Percentiles rank a stretch among this genome's conserved stretches.
Conservation (phyloP, 1,284 basidiomycete species). For the Ustilago xerochloae region DNA sequence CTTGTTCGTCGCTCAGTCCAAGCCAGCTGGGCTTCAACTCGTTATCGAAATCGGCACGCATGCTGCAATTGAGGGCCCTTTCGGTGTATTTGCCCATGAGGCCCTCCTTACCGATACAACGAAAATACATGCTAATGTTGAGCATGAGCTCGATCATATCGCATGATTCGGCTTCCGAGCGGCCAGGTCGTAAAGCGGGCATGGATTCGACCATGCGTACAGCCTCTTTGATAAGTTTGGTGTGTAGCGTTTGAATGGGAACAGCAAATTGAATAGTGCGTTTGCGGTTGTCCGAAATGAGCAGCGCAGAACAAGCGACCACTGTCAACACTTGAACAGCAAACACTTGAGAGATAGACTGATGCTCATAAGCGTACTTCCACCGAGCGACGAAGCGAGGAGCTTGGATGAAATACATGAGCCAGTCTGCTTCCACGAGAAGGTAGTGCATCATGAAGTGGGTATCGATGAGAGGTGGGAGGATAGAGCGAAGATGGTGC, state of each 20-base stretch:
- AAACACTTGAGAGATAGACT: slow-evolving; percentile 33
- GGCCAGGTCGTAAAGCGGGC: slow-evolving; percentile 14
- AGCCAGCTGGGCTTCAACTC: slow-evolving; percentile 25
- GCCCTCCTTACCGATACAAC: slow-evolving; percentile 18
- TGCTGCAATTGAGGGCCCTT: slow-evolving; percentile 10
- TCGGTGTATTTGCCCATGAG: slow-evolving; percentile 15
- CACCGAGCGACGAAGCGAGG: slow-evolving; percentile 32
- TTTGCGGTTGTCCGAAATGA: slow-evolving; percentile 29
- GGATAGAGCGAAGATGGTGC: slow-evolving; percentile 16
- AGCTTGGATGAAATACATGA: slow-evolving; percentile 13
- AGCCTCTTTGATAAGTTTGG: slow-evolving; percentile 27
- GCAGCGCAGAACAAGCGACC: slow-evolving; percentile 14
- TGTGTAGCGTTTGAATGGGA: slow-evolving; percentile 27
- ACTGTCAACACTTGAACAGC: slow-evolving; percentile 19
- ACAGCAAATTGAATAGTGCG: slow-evolving; percentile 20
- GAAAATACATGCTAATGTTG: slow-evolving; percentile 33
- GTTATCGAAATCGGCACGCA: slow-evolving; percentile 23
- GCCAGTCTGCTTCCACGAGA: slow-evolving; percentile 33
- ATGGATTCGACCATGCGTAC: slow-evolving; percentile 20
- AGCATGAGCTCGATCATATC: slow-evolving; percentile 29
- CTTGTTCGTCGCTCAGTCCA: slow-evolving; percentile 10
- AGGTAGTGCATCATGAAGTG: slow-evolving; percentile 32
- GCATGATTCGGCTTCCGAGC: slow-evolving; percentile 16
- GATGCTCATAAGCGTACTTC: slow-evolving; percentile 15
- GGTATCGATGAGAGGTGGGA: slow-evolving; percentile 35